A percentile compares a stretch with the other conserved stretches of the same genome.
Evolutionary conservation across 768 basidiomycete species (phyloP).

Genomic region (Boletus rubroflammeus): DNA sequence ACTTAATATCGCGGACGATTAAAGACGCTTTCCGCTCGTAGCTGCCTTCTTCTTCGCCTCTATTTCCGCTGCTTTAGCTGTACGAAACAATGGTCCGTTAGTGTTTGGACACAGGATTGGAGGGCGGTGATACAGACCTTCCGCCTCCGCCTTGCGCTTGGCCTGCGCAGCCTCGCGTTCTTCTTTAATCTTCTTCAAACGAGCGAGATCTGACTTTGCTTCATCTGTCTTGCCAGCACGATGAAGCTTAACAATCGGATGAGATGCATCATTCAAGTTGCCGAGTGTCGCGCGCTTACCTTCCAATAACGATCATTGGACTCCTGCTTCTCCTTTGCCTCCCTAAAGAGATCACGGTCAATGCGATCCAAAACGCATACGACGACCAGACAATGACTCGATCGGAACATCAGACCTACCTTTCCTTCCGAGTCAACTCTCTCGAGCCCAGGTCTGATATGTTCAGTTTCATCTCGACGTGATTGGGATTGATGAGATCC

Average conservation of each 20-base stretch:
- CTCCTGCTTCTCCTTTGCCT: slow-evolving; percentile 89
- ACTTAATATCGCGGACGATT: slow-evolving; percentile 33
- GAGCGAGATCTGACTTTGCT: slow-evolving; percentile 83
- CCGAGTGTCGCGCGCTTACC: slow-evolving; percentile 37
- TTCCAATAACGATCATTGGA: slow-evolving; percentile 88
- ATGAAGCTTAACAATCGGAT: slow-evolving; percentile 49
- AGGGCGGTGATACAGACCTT: slow-evolving; percentile 48
- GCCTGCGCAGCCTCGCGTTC: slow-evolving; percentile 87
- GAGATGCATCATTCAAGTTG: neutral
- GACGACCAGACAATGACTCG: neutral
- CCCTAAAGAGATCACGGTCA: slow-evolving; percentile 42
- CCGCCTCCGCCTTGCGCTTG: slow-evolving; percentile 84
- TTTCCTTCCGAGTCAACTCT: slow-evolving; percentile 62
- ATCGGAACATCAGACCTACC: slow-evolving; percentile 37
- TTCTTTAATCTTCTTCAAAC: slow-evolving; percentile 79
- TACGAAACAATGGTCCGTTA: neutral
- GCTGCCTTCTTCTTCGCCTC: slow-evolving; percentile 56
- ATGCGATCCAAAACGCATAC: neutral
- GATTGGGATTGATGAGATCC: slow-evolving; percentile 78
- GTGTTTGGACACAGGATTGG: neutral
- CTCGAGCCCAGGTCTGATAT: slow-evolving; percentile 70
- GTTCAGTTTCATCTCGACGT: slow-evolving; percentile 67
- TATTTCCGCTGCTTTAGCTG: slow-evolving; percentile 63
- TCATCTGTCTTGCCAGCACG: slow-evolving; percentile 83
- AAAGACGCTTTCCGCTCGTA: slow-evolving; percentile 25